Percentiles rank a stretch among this genome's conserved stretches.
Evolutionary conservation across 2,329 filamentous ascomycete species (phyloP).

Genomic region (Ambrosiella xylebori): DNA sequence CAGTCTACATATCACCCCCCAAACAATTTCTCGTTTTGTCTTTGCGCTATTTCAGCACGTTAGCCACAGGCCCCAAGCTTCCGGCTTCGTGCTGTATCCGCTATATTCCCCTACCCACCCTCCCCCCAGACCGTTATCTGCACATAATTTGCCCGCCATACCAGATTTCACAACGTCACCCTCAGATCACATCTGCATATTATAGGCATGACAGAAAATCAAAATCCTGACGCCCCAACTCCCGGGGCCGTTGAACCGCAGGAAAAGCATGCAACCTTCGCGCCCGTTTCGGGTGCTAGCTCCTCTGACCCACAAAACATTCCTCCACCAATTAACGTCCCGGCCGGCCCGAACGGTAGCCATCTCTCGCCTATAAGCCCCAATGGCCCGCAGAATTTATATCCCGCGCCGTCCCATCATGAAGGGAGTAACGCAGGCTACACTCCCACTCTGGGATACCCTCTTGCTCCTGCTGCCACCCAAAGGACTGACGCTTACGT

Average conservation of each 20-base stretch:
- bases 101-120: neutral
- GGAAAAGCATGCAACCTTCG: neutral
- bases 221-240: constrained; percentile 2
- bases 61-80: neutral
- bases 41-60: neutral
- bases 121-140: neutral
- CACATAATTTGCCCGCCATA: constrained; percentile 4
- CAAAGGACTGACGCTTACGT: constrained; percentile 1
- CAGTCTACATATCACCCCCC: neutral
- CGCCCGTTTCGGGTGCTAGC: neutral
- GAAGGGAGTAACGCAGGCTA: neutral
- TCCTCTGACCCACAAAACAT: constrained; percentile 6
- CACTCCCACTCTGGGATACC: neutral
- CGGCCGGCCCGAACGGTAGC: neutral
- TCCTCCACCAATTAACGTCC: neutral
- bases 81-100: neutral
- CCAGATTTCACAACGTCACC: constrained; percentile 3
- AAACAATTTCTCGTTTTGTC: neutral
- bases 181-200: constrained; percentile 6
- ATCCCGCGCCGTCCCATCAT: neutral
- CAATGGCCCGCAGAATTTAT: neutral
- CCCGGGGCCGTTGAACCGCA: neutral
- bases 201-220: constrained; percentile 6
- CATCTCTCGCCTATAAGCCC: constrained; percentile 11
- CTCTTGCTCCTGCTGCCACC: constrained; percentile 7